Conservation (phyloP, 2,329 filamentous ascomycete genomes). For the Rhynchosporium secalis region DNA sequence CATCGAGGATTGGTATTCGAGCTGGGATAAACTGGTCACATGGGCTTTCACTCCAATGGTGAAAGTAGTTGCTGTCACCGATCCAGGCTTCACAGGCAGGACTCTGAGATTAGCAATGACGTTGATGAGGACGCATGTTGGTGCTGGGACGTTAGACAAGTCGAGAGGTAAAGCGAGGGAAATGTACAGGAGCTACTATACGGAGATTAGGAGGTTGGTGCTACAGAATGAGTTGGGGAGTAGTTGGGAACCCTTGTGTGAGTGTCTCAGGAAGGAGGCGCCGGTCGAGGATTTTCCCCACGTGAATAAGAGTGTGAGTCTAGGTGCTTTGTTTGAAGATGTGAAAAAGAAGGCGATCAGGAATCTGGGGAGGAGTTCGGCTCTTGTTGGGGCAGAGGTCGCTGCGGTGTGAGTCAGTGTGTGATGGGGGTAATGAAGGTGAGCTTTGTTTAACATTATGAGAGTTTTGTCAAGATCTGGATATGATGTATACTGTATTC, state of each 20-base stretch:
- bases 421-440: not conserved
- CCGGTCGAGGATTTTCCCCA: constrained; percentile 17
- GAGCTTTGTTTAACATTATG: not conserved
- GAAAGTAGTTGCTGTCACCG: not conserved
- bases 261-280: constrained; percentile 42
- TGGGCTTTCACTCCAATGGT: not conserved
- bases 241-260: constrained; percentile 48
- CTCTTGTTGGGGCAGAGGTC: not conserved
- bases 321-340: not conserved
- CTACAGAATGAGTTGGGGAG: constrained; percentile 46
- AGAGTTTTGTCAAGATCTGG: not conserved
- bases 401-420: too few relatives aligned
- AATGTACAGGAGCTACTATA: constrained; percentile 3
- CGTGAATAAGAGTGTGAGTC: constrained; percentile 7
- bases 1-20: constrained; percentile 33
- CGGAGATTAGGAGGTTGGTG: constrained; percentile 38
- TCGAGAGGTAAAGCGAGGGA: not conserved
- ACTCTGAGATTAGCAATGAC: not conserved
- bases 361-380: not conserved
- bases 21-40: not conserved
- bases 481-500: too few relatives aligned
- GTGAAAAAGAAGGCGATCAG: constrained; percentile 1
- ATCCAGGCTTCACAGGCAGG: not conserved
- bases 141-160: not conserved
- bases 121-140: not conserved